Conservation (phyloP, 164 flowering plant species). For the Annona squamosa region DNA sequence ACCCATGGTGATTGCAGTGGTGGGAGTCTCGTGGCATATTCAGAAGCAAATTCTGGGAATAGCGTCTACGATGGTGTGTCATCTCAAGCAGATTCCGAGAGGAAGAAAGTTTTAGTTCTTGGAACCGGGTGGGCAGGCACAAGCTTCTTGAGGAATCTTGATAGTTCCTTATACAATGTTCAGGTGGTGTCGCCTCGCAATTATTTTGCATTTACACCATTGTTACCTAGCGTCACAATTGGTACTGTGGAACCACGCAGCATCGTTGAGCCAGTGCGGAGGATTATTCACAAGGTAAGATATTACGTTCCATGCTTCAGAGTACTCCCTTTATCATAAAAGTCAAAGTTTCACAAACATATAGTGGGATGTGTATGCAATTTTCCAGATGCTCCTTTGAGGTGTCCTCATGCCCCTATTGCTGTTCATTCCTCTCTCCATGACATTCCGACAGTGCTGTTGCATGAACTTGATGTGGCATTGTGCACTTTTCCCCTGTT, state of each 20-base stretch:
- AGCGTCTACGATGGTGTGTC: slow-evolving; percentile 9
- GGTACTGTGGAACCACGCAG: slow-evolving; percentile 91
- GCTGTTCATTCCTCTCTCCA: no score
- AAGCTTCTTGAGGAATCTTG: slow-evolving; percentile 73
- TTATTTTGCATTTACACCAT: slow-evolving; percentile 89
- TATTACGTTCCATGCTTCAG: background rate
- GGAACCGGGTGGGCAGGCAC: slow-evolving; percentile 97
- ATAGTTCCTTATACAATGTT: slow-evolving; percentile 63
- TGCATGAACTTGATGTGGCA: no score
- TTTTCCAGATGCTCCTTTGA: no score
- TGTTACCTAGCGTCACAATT: slow-evolving; percentile 84
- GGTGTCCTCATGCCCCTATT: no score
- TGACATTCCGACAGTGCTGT: no score
- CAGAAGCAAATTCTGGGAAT: slow-evolving; percentile 36
- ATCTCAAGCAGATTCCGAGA: slow-evolving; percentile 19
- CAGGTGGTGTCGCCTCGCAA: slow-evolving; percentile 85
- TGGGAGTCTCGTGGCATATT: slow-evolving; percentile 63
- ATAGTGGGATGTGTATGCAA: no score
- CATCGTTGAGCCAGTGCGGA: slow-evolving; percentile 83
- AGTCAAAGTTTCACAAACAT: no score
- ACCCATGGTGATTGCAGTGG: slow-evolving; percentile 43
- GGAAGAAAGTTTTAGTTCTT: slow-evolving; percentile 75
- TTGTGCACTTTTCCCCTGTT: no score
- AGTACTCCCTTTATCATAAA: no score
- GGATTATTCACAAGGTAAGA: slow-evolving; percentile 60